Evolutionary conservation across 805 yeast genomes (phyloP).

Genomic region (Yamadazyma philogaea): DNA sequence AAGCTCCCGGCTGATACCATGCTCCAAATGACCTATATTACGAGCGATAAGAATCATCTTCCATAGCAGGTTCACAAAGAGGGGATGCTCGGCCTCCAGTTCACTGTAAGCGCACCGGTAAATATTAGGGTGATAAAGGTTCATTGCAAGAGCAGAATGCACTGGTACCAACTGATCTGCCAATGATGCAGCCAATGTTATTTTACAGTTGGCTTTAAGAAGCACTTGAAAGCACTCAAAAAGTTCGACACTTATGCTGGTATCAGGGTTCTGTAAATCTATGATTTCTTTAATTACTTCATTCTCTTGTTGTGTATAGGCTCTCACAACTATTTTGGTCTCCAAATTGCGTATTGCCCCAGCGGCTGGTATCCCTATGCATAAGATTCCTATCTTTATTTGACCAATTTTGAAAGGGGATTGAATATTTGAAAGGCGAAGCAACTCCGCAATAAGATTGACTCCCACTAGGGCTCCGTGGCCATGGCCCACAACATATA

Average conservation of each 20-base stretch:
- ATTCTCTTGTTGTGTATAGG: slow-evolving; percentile 34
- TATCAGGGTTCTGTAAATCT: slow-evolving; percentile 26
- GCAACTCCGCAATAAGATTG: slow-evolving; percentile 23
- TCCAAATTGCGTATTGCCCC: slow-evolving; percentile 34
- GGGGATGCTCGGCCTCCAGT: slow-evolving; percentile 20
- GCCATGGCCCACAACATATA: slow-evolving; percentile 33
- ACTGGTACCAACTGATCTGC: slow-evolving; percentile 39
- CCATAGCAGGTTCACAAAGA: slow-evolving; percentile 27
- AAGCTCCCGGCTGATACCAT: slow-evolving; percentile 27
- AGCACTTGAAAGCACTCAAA: slow-evolving; percentile 20
- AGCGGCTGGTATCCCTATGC: slow-evolving; percentile 32
- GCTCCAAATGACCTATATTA: slow-evolving; percentile 36
- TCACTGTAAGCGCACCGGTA: slow-evolving; percentile 26
- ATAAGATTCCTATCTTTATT: slow-evolving; percentile 30
- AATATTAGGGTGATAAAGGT: slow-evolving; percentile 36
- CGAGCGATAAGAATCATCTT: slow-evolving; percentile 28
- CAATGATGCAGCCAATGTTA: slow-evolving; percentile 32
- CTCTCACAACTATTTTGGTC: slow-evolving; percentile 36
- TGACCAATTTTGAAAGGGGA: slow-evolving; percentile 4
- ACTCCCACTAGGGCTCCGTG: slow-evolving; percentile 34
- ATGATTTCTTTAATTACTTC: slow-evolving; percentile 35
- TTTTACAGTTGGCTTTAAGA: slow-evolving; percentile 27
- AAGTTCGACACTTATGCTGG: slow-evolving; percentile 18
- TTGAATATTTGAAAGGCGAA: slow-evolving; percentile 6
- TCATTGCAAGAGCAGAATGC: slow-evolving; percentile 27